These are phyloP conservation scores for Fusarium xylarioides DNA, from an alignment of 2,329 filamentous ascomycete species.

Conservation along the genomic window DNA sequence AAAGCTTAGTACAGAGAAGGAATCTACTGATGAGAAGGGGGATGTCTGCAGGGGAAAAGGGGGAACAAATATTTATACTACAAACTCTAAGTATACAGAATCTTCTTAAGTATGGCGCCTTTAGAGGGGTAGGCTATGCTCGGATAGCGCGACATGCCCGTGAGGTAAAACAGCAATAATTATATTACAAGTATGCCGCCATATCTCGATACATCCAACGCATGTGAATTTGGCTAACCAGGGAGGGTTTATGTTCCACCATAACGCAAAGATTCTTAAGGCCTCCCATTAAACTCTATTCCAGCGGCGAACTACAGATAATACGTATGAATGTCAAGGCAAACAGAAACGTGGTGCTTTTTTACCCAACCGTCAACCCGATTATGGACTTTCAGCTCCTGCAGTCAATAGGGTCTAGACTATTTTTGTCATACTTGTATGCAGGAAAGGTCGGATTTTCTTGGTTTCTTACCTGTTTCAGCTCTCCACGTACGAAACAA, in stretches of 20 bases:
- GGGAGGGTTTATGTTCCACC: background rate
- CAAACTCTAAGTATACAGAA: background rate
- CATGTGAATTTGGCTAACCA: background rate
- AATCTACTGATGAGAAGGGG: background rate
- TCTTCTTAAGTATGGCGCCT: background rate
- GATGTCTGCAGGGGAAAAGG: background rate
- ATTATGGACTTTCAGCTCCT: background rate
- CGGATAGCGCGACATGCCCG: background rate
- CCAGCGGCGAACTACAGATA: too few species aligned
- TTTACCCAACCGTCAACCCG: background rate
- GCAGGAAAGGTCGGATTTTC: background rate
- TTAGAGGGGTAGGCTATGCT: background rate
- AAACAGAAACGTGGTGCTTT: background rate
- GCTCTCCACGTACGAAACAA: accelerated
- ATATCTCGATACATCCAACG: background rate
- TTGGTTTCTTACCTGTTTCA: background rate
- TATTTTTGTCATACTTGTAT: background rate
- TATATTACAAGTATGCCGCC: background rate
- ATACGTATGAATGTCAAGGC: too few species aligned
- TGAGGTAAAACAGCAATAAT: background rate
- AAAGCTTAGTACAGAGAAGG: background rate
- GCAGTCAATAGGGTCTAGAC: background rate
- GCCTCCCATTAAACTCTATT: background rate
- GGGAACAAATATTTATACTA: background rate
- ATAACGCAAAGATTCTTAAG: background rate